phyloP scores from a whole-genome alignment of 257 asterid species.

The Anisodus tanguticus region DNA sequence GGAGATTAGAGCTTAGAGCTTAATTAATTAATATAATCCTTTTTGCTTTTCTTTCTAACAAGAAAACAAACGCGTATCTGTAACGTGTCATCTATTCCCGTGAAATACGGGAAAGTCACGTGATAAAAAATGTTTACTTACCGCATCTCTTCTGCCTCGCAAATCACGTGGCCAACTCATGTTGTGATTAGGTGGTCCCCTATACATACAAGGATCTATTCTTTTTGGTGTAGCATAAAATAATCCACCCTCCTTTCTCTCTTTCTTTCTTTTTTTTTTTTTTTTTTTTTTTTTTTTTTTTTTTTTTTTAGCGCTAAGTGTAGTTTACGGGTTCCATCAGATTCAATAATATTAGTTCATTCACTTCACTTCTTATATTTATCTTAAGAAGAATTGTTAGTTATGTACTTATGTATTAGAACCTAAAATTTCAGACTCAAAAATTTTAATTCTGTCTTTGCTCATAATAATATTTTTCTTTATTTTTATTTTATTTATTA shows the following conservation, averaged over 20 bases:
- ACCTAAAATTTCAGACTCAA: no score
- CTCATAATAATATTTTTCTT: no score
- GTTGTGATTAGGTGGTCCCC: constrained; percentile 51
- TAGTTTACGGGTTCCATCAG: no score
- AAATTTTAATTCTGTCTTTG: no score
- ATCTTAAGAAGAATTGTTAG: no score
- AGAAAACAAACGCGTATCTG: not conserved
- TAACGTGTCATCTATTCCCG: constrained; percentile 54
- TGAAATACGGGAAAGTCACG: constrained; percentile 67
- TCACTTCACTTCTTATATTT: no score
- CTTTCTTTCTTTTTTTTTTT: not conserved
- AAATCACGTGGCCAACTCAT: constrained; percentile 94
- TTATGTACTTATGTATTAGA: no score
- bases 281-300: not conserved
- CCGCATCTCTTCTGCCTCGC: constrained; percentile 62
- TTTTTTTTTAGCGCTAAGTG: no score
- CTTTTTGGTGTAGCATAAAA: not conserved
- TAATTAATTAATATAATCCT: constrained; percentile 40
- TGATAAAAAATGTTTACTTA: constrained; percentile 65
- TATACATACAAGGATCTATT: constrained; percentile 17
- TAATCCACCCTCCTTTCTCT: not conserved
- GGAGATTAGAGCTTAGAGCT: constrained; percentile 13
- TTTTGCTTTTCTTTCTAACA: not conserved
- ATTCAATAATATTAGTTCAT: no score
- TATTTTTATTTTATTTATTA: no score